Evolutionary conservation across 2,329 filamentous ascomycete species (phyloP), one percentile per base, ranked within the genome.

Genomic region (Colletotrichum incanum): DNA sequence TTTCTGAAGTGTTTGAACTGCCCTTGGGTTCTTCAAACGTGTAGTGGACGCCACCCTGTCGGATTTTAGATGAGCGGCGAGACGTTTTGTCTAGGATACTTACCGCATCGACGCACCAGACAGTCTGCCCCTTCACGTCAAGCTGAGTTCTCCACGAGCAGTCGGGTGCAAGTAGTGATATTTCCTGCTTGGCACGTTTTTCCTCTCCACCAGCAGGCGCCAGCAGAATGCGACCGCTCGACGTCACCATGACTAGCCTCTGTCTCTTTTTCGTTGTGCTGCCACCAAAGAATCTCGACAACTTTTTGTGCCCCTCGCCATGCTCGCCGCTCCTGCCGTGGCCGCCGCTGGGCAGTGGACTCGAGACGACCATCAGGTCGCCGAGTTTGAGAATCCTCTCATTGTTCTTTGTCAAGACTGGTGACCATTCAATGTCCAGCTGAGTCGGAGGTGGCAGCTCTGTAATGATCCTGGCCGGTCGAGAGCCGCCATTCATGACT

Each of bases 361-460:
- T 90, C 7, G 94, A 93, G 49, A 94, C 87, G 9, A 99, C 95
- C 81, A 95, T 90, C 74, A 98, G 85, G 78, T 99, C 98, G 2
- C 96, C 96, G 28, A 99, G 86, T 81, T 97, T 98, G 74, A 99
- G 82, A 76, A 99, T 99, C 45, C 96, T 91, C 82, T 99, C 96
- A 78, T 98, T 98, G 72, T 91, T 92, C 78, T 92, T 92, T 12
- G 94, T 98, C 67, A 99, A 86, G 5, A 99, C 95, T 0, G 96
- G 96, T 0, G 96, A 98, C 96, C 96, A 99, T 82, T 99, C 96
- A 69, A 99, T 97, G 79, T 99, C 96, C 34, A 99, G 86, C 81
- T 98, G 96, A 62, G 94, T 98, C 0, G 96, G 96, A n/a, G 96
- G 96, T 20, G 96, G 95, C 12, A 99, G 87, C 81, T 99, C 96